Conservation (phyloP, 106 monocot genomes). For the Dactylorhiza incarnata region DNA sequence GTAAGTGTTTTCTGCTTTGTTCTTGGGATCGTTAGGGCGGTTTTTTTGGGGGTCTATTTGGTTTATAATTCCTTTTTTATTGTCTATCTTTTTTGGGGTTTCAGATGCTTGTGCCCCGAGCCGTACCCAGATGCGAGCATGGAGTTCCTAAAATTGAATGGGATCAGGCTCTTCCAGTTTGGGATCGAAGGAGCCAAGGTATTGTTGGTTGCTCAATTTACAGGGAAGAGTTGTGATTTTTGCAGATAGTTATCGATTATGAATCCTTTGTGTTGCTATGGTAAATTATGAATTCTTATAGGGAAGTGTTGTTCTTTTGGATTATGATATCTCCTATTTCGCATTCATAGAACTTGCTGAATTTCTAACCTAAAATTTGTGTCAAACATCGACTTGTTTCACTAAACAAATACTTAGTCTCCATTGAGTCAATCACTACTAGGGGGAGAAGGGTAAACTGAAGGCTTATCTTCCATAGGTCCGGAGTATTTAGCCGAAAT, state of each 20-base stretch:
- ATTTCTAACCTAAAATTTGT: too few relatives aligned
- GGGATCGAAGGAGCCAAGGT: conserved; percentile 25
- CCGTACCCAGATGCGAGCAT: conserved; percentile 14
- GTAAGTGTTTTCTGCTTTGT: conserved; percentile 12
- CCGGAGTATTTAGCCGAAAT: too few relatives aligned
- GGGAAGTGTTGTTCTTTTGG: too few relatives aligned
- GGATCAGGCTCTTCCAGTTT: conserved; percentile 24
- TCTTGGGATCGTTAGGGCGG: not conserved
- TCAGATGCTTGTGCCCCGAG: conserved; percentile 24
- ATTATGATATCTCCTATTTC: too few relatives aligned
- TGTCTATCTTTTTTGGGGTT: not conserved
- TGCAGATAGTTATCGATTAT: not conserved
- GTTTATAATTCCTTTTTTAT: too few relatives aligned
- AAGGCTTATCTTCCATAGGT: too few relatives aligned
- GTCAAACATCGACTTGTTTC: too few relatives aligned
- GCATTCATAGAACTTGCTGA: too few relatives aligned
- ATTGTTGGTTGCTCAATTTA: not conserved
- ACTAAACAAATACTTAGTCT: too few relatives aligned
- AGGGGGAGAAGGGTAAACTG: too few relatives aligned
- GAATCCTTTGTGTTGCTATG: not conserved
- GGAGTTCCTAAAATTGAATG: conserved; percentile 17
- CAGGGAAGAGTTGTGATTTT: not conserved
- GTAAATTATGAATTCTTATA: not conserved
- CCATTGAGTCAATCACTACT: too few relatives aligned
- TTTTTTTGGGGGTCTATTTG: too few relatives aligned